Conservation (phyloP, 139 green algal species). For the Closterium sp. region DNA sequence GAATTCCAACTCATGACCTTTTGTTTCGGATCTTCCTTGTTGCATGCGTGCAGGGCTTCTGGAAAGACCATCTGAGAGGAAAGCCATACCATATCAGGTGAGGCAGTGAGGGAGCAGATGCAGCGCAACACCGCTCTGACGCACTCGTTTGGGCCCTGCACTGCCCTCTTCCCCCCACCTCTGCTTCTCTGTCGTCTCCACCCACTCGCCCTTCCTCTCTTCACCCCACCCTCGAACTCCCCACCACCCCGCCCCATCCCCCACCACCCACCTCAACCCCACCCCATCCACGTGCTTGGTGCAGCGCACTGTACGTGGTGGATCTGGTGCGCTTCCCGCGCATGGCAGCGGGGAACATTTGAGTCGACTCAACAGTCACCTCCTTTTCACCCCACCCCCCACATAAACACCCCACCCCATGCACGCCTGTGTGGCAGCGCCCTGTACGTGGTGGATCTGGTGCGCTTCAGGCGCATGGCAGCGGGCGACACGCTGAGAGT, state of each 20-base stretch:
- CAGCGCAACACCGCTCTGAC: too few relatives aligned
- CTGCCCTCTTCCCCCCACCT: not conserved
- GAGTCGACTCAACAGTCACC: too few relatives aligned
- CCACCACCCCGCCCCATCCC: not conserved
- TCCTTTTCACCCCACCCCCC: not conserved
- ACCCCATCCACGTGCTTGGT: not conserved
- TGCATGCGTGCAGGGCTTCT: slow-evolving; percentile 78
- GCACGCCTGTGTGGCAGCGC: slow-evolving; percentile 15
- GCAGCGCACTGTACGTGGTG: slow-evolving; percentile 82
- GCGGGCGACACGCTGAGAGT: slow-evolving; percentile 70
- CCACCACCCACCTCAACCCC: not conserved
- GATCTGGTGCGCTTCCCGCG: slow-evolving; percentile 84
- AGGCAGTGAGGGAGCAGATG: not conserved
- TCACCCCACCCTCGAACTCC: too few relatives aligned
- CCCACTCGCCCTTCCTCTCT: slow-evolving; percentile 61
- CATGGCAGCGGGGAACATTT: slow-evolving; percentile 53
- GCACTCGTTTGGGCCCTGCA: too few relatives aligned
- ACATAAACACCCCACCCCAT: not conserved
- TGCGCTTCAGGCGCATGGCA: slow-evolving; percentile 69
- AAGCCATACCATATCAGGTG: slow-evolving; percentile 95
- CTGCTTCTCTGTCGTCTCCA: not conserved
- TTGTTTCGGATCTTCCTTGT: not conserved
- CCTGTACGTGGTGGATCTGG: slow-evolving; percentile 93
- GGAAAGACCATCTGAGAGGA: slow-evolving; percentile 87
- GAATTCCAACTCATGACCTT: too few relatives aligned